Percentiles rank a stretch among this genome's conserved stretches.
Evolutionary conservation across 768 basidiomycete genomes (phyloP).

Genomic region (Porphyrellus cyaneotinctus): DNA sequence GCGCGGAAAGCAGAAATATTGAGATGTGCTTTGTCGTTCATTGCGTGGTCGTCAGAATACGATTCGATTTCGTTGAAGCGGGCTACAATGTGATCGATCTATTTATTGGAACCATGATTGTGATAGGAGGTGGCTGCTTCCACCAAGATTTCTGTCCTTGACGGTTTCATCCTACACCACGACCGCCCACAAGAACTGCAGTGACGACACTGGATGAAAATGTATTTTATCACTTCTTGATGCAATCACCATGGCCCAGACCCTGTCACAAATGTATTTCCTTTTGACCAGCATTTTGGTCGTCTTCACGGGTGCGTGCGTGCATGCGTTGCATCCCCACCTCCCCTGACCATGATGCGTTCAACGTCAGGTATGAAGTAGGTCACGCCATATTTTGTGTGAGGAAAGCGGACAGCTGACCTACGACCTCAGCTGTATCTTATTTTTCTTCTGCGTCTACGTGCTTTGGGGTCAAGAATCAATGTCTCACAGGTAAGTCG

Average conservation of each 20-base stretch:
- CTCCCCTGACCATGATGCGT: neutral
- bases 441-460: conserved; percentile 20
- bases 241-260: conserved; percentile 1
- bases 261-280: conserved; percentile 6
- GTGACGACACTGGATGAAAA: neutral
- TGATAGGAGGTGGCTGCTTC: too few relatives aligned
- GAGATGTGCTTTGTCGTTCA: too few relatives aligned
- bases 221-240: neutral
- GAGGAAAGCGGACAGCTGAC: neutral
- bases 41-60: too few relatives aligned
- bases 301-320: conserved; percentile 13
- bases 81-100: too few relatives aligned
- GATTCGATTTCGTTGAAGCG: too few relatives aligned
- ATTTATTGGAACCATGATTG: too few relatives aligned
- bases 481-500: neutral
- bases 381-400: neutral
- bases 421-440: conserved; percentile 3
- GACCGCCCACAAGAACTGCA: too few relatives aligned
- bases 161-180: too few relatives aligned
- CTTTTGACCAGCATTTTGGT: conserved; percentile 5
- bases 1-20: too few relatives aligned
- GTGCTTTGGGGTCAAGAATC: conserved; percentile 12
- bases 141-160: too few relatives aligned
- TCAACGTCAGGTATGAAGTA: conserved; percentile 17
- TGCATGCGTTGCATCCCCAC: neutral